Evolutionary conservation across 2,329 filamentous ascomycete species (phyloP), one percentile per base, ranked within the genome.

Genomic region (Neopestalotiopsis rosae): DNA sequence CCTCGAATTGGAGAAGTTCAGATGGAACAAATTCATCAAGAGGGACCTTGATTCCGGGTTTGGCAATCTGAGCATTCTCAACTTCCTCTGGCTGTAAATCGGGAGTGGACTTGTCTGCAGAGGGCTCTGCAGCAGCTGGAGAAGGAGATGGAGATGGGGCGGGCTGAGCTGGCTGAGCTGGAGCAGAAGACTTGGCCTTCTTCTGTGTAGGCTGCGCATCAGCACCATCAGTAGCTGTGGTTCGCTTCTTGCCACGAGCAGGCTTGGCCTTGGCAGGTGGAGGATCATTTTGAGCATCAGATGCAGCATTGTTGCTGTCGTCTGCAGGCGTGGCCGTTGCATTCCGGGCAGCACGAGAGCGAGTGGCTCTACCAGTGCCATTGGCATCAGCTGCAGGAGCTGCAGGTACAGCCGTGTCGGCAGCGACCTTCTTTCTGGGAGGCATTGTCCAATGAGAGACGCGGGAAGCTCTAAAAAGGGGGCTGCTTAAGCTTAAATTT

Each of bases 1-100:
- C 93, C 20, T 80, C 76, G 56, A 81, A 83, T 14, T 73, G 76
- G 12, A 69, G 7, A 2, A 83, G 74, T 12, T 66, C 20, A 28
- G 34, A 38, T 3, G 40, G 24, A 30, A 45, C 61, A 28, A n/a
- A 28, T 45, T 70, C 69, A 42, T 70, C 69, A 30, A 70, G 30
- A 13, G 69, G 67, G 7, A 70, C 61, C 52, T 65, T 69, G 69
- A 61, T 40, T 5, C 67, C 67, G 9, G 63, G 58, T 4, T 67
- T 67, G 45, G 69, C 67, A 49, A 70, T 64, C 52, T 70, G 69
- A 45, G 69, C 69, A n/a, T 67, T 57, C 30, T 66, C 69, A 59
- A 68, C 34, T 38, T 38, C 17, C 66, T 67, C 58, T 13, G 57
- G 67, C 30, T 62, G 30, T 2, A 14, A 32, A 24, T 32, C 6